A percentile compares a stretch with the other conserved stretches of the same genome.
phyloP scores from a whole-genome alignment of 164 flowering plant genomes.

The Annona cherimola region DNA sequence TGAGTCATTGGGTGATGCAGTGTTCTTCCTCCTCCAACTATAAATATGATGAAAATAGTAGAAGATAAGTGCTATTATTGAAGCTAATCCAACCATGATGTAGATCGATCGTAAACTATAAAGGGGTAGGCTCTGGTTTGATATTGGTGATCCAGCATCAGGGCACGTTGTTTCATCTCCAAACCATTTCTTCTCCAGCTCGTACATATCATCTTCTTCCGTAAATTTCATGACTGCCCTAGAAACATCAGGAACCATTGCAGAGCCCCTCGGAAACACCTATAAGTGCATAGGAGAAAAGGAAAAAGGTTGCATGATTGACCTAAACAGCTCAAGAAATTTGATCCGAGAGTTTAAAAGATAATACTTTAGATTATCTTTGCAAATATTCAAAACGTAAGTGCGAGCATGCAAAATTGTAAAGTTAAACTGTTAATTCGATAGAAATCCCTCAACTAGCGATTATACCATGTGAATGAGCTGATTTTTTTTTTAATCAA shows the following conservation, averaged over 20 bases:
- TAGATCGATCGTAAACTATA: conserved; percentile 11
- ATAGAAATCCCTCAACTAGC: too few relatives aligned
- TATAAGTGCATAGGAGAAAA: neutral
- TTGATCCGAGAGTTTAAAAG: neutral
- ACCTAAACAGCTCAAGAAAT: too few relatives aligned
- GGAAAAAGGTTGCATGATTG: neutral
- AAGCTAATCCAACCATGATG: conserved; percentile 6
- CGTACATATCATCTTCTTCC: conserved; percentile 3
- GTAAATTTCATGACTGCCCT: conserved; percentile 15
- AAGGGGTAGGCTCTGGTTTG: conserved; percentile 2
- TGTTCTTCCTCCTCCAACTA: neutral
- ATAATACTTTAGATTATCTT: too few relatives aligned
- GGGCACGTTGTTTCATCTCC: neutral
- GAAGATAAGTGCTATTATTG: conserved; percentile 4
- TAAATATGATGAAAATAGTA: neutral
- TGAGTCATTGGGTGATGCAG: neutral
- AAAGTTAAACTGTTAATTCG: too few relatives aligned
- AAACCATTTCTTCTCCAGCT: conserved; percentile 13
- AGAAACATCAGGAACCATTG: conserved; percentile 16
- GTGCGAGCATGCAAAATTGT: too few relatives aligned
- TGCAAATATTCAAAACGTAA: too few relatives aligned
- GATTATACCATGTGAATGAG: too few relatives aligned
- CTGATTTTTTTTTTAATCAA: too few relatives aligned
- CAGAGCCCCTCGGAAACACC: conserved; percentile 17
- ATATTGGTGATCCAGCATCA: neutral